Percentiles rank a stretch among this genome's conserved stretches.
Conservation (phyloP, 352 stramenopile genomes). For the Globisporangium abappressorium region DNA sequence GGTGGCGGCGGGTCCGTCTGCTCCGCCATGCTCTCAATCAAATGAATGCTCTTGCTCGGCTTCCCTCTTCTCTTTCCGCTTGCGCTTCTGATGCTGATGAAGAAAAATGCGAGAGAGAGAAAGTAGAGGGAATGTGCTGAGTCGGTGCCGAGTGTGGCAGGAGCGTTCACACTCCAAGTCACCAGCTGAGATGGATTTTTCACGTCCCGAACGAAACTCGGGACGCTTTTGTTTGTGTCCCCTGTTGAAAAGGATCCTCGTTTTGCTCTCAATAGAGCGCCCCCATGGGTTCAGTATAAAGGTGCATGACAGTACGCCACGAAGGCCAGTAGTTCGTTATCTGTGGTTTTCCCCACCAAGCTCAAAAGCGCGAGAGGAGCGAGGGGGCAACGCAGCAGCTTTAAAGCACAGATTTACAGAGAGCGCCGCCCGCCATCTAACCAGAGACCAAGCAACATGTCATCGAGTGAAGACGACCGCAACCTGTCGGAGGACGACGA, state of each 20-base stretch:
- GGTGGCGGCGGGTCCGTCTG: constrained; percentile 9
- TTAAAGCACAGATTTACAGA: not conserved
- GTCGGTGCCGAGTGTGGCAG: not conserved
- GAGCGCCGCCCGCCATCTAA: not conserved
- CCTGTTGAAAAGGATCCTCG: not conserved
- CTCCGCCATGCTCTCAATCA: constrained; percentile 14
- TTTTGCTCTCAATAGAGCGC: not conserved
- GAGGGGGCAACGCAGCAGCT: not conserved
- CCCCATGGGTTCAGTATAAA: not conserved
- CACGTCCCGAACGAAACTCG: not conserved
- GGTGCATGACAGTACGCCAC: not conserved
- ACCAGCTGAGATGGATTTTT: not conserved
- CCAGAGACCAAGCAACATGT: constrained; percentile 39
- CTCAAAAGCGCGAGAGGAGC: not conserved
- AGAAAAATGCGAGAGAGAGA: constrained; percentile 6
- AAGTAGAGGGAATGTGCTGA: not conserved
- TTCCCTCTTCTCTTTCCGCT: not conserved
- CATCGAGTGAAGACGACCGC: constrained; percentile 84
- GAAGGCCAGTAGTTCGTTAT: not conserved
- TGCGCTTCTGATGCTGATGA: constrained; percentile 7
- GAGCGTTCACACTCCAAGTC: not conserved
- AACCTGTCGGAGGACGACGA: constrained; percentile 65
- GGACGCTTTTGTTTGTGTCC: not conserved
- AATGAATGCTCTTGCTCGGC: not conserved
- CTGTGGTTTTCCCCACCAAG: not conserved